Conservation (phyloP, 148 eudicot species). For the Rhododendron griersonianum region DNA sequence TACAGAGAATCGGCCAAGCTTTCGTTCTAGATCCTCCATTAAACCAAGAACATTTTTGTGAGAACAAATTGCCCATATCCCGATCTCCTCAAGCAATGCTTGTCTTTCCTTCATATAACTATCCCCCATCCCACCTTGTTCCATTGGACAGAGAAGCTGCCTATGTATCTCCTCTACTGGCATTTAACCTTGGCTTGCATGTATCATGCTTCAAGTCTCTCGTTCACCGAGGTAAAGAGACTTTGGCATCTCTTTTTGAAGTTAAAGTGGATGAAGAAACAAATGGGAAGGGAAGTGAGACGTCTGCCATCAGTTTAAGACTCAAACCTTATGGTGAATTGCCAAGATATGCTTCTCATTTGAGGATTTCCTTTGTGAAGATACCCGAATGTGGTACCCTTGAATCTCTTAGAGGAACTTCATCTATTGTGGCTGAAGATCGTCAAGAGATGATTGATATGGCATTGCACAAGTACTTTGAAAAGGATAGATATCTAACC, state of each 20-base stretch:
- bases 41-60: constrained; percentile 20
- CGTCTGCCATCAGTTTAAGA: constrained; percentile 37
- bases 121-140: constrained; percentile 22
- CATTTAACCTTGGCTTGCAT: constrained; percentile 77
- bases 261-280: constrained; percentile 25
- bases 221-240: constrained; percentile 60
- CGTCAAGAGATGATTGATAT: constrained; percentile 84
- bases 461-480: constrained; percentile 74
- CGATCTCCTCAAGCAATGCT: constrained; percentile 36
- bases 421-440: constrained; percentile 71
- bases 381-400: constrained; percentile 84
- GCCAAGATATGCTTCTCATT: constrained; percentile 81
- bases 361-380: constrained; percentile 83
- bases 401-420: constrained; percentile 66
- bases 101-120: constrained; percentile 54
- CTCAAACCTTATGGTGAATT: constrained; percentile 60
- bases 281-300: constrained; percentile 23
- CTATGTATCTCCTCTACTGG: constrained; percentile 73
- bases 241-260: constrained; percentile 62
- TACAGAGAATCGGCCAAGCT: constrained; percentile 63
- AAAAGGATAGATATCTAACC: constrained; percentile 73
- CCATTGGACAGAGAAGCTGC: constrained; percentile 50
- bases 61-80: constrained; percentile 20
- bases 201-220: constrained; percentile 69
- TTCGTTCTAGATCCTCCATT: constrained; percentile 74